Conservation (phyloP, 768 basidiomycete species). For the Naganishia onofrii region DNA sequence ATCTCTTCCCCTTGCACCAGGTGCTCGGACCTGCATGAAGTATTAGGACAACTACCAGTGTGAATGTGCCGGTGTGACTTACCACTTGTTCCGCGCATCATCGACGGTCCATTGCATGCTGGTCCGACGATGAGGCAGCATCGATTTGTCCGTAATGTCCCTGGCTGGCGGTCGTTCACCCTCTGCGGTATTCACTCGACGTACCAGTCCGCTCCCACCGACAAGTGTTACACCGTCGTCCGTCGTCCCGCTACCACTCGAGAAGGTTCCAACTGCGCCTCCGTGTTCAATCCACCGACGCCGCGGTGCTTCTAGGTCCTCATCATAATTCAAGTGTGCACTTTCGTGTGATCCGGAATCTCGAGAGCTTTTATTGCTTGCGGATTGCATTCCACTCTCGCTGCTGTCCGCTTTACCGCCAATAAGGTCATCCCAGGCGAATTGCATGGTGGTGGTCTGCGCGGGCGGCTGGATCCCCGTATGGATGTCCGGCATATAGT, state of each 20-base stretch:
- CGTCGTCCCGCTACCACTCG: slow-evolving; percentile 27
- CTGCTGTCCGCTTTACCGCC: background rate
- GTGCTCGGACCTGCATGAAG: slow-evolving; percentile 20
- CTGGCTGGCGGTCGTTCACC: background rate
- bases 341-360: background rate
- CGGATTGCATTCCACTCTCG: slow-evolving; percentile 19
- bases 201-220: slow-evolving; percentile 1
- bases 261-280: slow-evolving; percentile 26
- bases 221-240: slow-evolving; percentile 14
- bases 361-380: background rate
- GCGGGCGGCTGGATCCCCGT: slow-evolving; percentile 34
- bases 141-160: background rate
- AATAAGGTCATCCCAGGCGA: slow-evolving; percentile 19
- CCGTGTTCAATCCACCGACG: slow-evolving; percentile 30
- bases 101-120: background rate
- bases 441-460: background rate
- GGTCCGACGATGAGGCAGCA: background rate
- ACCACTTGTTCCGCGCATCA: background rate
- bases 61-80: background rate
- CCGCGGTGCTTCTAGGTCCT: slow-evolving; percentile 23
- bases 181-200: background rate
- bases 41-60: background rate
- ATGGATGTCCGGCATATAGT: slow-evolving; percentile 39
- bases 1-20: slow-evolving; percentile 43
- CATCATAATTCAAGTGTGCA: background rate